A percentile compares a stretch with the other conserved stretches of the same genome.
Evolutionary conservation across 129 eudicot species (phyloP).

Genomic region (Flaveria sonorensis): DNA sequence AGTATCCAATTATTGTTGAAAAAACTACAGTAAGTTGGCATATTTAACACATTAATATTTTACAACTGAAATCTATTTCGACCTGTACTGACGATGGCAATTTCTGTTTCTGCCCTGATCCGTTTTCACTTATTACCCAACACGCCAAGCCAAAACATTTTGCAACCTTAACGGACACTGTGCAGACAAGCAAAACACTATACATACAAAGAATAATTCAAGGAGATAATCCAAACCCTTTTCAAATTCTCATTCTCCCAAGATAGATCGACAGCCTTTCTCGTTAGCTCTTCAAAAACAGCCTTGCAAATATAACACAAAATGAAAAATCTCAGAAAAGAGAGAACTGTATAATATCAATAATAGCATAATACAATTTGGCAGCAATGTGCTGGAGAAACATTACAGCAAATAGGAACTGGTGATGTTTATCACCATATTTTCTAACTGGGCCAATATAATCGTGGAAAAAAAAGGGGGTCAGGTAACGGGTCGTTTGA

Average conservation of each 20-base stretch:
- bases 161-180: background rate
- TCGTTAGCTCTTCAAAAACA: conserved; percentile 54
- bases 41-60: background rate
- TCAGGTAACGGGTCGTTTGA: too few species aligned
- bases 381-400: too few species aligned
- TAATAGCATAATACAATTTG: background rate
- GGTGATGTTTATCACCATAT: too few species aligned
- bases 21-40: background rate
- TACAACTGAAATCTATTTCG: background rate
- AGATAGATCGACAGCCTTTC: conserved; percentile 66
- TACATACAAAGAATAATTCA: background rate
- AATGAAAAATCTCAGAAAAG: background rate
- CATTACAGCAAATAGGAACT: too few species aligned
- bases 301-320: conserved; percentile 47
- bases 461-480: too few species aligned
- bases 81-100: background rate
- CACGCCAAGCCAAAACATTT: background rate
- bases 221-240: conserved; percentile 41
- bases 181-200: background rate
- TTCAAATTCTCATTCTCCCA: conserved; percentile 73
- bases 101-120: background rate
- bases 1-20: background rate
- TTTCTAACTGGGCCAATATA: too few species aligned
- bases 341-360: too few species aligned
- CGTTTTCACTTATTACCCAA: background rate